Base-by-base conservation (phyloP, 257 asterid genomes). In the Nicotiana noctiflora region DNA sequence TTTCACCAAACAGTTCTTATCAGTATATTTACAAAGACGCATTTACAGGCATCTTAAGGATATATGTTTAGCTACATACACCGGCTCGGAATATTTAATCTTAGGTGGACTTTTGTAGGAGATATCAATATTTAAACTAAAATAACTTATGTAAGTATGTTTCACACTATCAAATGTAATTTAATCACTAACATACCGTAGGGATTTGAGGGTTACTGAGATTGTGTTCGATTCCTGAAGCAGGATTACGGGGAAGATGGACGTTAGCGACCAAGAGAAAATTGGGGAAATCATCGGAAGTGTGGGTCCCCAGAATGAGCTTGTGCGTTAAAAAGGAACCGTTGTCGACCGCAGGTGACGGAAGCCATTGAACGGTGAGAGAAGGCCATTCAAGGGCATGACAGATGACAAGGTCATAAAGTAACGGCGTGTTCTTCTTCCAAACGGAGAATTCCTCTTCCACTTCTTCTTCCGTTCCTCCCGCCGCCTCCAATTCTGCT, bases 301-400 rank as follows among this genome's bases (percentile, higher is more conserved):
- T 96, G 86, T 96, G 98, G 51, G 98, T 94, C 81, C 99, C 98
- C 7, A 96, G 93, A 66, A 92, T 80, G 79, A 93, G 83, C 57
- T 87, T 89, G 84, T 93, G 94, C 59, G 83, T 85, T 46, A 89
- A 72, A 75, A 92, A 86, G 70, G 90, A 89, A 3, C 86, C 92
- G 17, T 76, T 88, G 56, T 65, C 86, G 76, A 87, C 52, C 3
- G 92, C 92, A 34, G 87, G 88, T 56, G 79, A 83, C 18, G 94
- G 97, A 25, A 94, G 89, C 94, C 98, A 96, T 78, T 96, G 92
- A 46, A 96, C 99, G 27, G 99, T 96, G 87, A 96, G 98, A 32
- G 99, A 96, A 34, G 98, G 97, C 98, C 99, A 96, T 88, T 96
- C 98, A 25, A 96, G 93, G 32, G 98, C 81, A 85, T 92, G 97